Conservation (phyloP, 1,139 yeast species). For the Yamadazyma epiphylla region DNA sequence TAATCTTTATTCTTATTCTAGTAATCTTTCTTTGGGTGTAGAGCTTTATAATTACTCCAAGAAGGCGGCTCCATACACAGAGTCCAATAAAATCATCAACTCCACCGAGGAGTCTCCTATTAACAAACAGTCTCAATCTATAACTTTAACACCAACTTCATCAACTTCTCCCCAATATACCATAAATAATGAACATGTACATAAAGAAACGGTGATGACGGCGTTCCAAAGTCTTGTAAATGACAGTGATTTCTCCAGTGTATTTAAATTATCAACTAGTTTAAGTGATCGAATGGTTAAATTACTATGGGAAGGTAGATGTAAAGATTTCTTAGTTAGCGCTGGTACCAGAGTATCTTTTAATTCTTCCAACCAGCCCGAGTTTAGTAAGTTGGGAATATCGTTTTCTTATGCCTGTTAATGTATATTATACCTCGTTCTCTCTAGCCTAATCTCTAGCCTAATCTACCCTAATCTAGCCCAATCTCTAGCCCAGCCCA, state of each 20-base stretch:
- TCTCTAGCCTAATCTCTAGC: neutral
- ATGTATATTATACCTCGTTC: conserved; percentile 3
- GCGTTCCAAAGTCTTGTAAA: conserved; percentile 52
- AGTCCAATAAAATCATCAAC: neutral
- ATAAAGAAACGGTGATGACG: conserved; percentile 42
- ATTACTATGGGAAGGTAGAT: conserved; percentile 84
- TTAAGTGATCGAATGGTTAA: conserved; percentile 58
- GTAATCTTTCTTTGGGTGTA: conserved; percentile 82
- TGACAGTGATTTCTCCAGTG: conserved; percentile 60
- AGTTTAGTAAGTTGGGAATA: conserved; percentile 35
- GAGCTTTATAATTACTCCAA: conserved; percentile 63
- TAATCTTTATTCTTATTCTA: conserved; percentile 85
- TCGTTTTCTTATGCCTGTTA: conserved; percentile 31
- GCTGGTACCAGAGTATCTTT: conserved; percentile 59
- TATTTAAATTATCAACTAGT: conserved; percentile 72
- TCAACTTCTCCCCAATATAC: conserved; percentile 12
- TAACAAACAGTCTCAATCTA: conserved; percentile 4
- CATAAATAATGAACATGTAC: no score
- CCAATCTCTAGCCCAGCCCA: no score
- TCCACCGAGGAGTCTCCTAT: neutral
- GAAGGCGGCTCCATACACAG: no score
- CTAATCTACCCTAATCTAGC: no score
- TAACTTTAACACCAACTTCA: conserved; percentile 1
- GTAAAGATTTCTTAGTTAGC: conserved; percentile 73
- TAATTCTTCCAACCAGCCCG: conserved; percentile 32